Evolutionary conservation across 768 basidiomycete genomes (phyloP), one percentile per base, ranked within the genome.

Genomic region (Melanogaster broomeanus): DNA sequence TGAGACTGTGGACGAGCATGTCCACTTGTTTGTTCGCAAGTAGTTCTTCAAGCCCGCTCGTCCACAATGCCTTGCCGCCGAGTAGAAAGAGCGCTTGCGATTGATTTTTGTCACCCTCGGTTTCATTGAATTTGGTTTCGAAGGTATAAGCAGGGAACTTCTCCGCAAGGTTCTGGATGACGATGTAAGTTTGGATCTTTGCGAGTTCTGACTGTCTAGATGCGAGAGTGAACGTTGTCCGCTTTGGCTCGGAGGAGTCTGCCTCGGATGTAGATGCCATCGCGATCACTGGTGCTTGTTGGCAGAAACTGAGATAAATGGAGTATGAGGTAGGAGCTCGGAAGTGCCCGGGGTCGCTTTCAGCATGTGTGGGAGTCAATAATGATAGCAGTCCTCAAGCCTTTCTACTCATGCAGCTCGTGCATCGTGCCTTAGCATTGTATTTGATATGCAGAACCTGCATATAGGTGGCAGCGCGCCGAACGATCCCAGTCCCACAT

Each of bases 21-120:
- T 99, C 97, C 43, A 95, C 88, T 12, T 77, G 73, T 27, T 78
- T 72, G 39, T 85, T 77, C 48, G 83, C 77, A 53, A 99, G 74
- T 39, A 84, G 85, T 18, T 90, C 88, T 66, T 99, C 97, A 48
- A 99, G 84, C 61, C 98, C 96, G 61, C 93, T 90, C 33, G 97
- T 99, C 97, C 97, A 99, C 25, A 98, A 71, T 0, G 89, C 80
- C 66, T 92, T 93, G n/a, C 91, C 93, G 34, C 93, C 93, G 15
- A 97, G 73, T 9, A 94, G 77, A 70, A 95, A 95, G 16, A 97
- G 76, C n/a, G 83, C 82, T 57, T 92, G 87, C 2, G 87, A 83
- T 70, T 95, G 92, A 62, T 97, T 94, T 63, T 90, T 88, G 73
- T 98, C 96, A 4, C 77, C 96, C 63, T 73, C 83, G 3, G 86